phyloP scores from a whole-genome alignment of 2,329 filamentous ascomycete genomes.

The Curvularia eragrostidis region DNA sequence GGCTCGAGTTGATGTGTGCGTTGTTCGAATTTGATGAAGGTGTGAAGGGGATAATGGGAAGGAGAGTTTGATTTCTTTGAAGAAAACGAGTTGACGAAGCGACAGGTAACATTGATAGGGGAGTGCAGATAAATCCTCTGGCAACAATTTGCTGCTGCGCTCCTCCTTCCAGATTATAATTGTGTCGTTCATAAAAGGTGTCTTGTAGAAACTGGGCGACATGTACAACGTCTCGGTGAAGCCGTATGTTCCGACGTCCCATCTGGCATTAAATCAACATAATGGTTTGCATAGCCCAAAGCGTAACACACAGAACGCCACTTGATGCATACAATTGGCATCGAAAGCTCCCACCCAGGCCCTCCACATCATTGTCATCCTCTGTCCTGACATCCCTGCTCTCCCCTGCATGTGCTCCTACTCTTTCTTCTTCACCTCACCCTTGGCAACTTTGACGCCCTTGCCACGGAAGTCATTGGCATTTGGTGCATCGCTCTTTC shows the following conservation, averaged over 20 bases:
- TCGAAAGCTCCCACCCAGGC: neutral
- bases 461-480: slow-evolving; percentile 46
- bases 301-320: slow-evolving; percentile 5
- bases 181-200: neutral
- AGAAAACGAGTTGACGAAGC: neutral
- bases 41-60: neutral
- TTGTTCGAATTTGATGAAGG: neutral
- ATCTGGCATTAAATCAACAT: slow-evolving; percentile 20
- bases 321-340: neutral
- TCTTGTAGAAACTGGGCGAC: neutral
- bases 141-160: neutral
- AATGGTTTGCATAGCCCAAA: slow-evolving; percentile 6
- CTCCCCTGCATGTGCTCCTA: neutral
- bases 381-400: neutral
- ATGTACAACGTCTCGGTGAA: neutral
- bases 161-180: neutral
- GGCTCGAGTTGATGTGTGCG: neutral
- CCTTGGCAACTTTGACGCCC: slow-evolving; percentile 33
- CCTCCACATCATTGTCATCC: neutral
- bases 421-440: slow-evolving; percentile 57
- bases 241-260: slow-evolving; percentile 16
- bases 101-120: neutral
- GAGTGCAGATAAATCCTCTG: neutral
- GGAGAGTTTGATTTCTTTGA: neutral
- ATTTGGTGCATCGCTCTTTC: slow-evolving; percentile 39